Evolutionary conservation across 169 alveolate genomes (phyloP), one percentile per base, ranked within the genome.

Genomic region (Cryptosporidium tyzzeri): DNA sequence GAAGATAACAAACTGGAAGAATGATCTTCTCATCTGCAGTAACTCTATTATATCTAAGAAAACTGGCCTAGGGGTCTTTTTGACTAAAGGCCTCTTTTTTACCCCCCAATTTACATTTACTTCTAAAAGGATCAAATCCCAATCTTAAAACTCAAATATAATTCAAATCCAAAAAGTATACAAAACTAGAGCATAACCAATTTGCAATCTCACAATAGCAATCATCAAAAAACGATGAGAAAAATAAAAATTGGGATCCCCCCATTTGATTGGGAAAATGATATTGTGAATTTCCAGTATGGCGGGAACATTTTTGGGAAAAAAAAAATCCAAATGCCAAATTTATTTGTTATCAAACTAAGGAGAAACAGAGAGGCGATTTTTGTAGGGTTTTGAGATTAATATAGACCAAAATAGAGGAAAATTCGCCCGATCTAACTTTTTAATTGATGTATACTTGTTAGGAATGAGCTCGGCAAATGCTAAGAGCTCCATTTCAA

Each of bases 401-500:
- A 26, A 55, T n/a, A n/a, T 55, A 55, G 67, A 26, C 37, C 65
- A 1, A 55, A 26, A n/a, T 48, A 55, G 67, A 55, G 67, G 67
- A 55, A 55, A 10, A 10, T 6, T 26, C 67, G 67, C n/a, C 67
- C 35, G 10, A 55, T 10, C 12, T 55, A 10, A 26, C 35, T 26
- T 10, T 55, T 1, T 1, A 26, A 23, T 65, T 31, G 71, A 35
- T 65, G 41, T 29, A 65, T 8, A 4, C 26, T 65, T n/a, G 67
- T 7, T 12, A 37, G 71, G 4, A 37, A 65, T 65, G 71, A 65
- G 71, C 71, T 65, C 71, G 23, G 48, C 71, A 65, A 65, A 2
- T 65, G 44, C 71, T n/a, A 37, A 65, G 41, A 65, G 50, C 48
- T 65, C 71, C 53, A 37, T 29, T 37, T 65, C 71, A 35, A 65